Evolutionary conservation across 2,329 filamentous ascomycete species (phyloP).

Genomic region (Xylariaceae sp.): DNA sequence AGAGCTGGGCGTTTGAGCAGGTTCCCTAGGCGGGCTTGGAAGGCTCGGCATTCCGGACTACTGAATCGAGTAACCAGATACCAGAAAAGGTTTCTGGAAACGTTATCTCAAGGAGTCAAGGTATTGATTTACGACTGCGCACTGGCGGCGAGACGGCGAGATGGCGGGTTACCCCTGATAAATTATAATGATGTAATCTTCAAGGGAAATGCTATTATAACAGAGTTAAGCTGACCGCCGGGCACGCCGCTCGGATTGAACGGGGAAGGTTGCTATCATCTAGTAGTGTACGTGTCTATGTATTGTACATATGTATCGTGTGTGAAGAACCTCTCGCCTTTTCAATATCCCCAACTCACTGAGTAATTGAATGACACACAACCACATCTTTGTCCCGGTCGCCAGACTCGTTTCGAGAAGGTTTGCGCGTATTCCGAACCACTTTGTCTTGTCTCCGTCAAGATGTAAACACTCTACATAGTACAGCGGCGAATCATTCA

Average conservation of each 20-base stretch:
- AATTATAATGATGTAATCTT: background rate
- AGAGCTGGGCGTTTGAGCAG: no score
- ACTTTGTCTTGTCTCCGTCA: background rate
- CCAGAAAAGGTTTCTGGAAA: no score
- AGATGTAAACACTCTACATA: background rate
- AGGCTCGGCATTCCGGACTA: no score
- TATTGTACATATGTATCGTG: background rate
- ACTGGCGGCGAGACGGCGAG: background rate
- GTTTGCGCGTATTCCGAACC: background rate
- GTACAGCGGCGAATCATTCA: background rate
- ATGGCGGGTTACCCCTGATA: background rate
- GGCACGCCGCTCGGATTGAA: background rate
- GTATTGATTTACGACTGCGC: no score
- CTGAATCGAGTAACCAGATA: no score
- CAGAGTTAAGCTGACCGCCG: background rate
- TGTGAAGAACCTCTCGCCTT: background rate
- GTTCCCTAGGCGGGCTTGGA: no score
- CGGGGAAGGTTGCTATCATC: background rate
- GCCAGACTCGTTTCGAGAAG: background rate
- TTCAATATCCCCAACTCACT: background rate
- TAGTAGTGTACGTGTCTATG: background rate
- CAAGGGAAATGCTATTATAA: background rate
- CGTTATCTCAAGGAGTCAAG: no score
- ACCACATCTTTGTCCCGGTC: background rate
- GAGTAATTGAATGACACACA: no score